Percentiles rank a stretch among this genome's conserved stretches.
Evolutionary conservation across 176 grass and related monocot genomes (phyloP).

Genomic region (Guadua angustifolia): DNA sequence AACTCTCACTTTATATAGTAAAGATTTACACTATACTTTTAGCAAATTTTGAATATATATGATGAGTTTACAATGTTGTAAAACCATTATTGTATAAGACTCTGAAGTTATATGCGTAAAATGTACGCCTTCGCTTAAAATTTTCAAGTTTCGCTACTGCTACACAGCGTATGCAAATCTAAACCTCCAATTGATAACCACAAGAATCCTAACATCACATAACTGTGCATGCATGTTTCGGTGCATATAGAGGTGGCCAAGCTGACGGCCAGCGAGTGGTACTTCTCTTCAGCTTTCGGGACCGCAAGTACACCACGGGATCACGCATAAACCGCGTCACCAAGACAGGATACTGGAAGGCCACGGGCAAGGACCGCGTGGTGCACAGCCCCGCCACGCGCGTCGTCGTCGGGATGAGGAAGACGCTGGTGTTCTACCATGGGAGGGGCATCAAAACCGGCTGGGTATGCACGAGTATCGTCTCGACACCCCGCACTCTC

Average conservation of each 20-base stretch:
- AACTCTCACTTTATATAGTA: too few species aligned
- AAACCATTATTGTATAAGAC: too few species aligned
- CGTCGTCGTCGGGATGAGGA: constrained; percentile 67
- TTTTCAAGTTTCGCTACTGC: too few species aligned
- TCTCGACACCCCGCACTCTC: constrained; percentile 55
- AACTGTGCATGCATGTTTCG: neutral
- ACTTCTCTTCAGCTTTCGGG: constrained; percentile 90
- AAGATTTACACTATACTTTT: too few species aligned
- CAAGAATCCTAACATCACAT: neutral
- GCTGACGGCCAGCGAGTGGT: constrained; percentile 69
- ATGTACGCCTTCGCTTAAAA: too few species aligned
- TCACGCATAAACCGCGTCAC: constrained; percentile 72
- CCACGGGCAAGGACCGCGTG: constrained; percentile 68
- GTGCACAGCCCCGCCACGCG: constrained; percentile 28
- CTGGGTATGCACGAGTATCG: constrained; percentile 90
- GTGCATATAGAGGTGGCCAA: constrained; percentile 60
- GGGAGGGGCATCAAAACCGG: constrained; percentile 65
- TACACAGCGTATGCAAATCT: neutral
- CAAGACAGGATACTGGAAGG: constrained; percentile 74
- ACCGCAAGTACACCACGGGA: constrained; percentile 75
- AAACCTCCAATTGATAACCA: neutral
- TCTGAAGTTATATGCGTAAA: too few species aligned
- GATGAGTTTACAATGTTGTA: too few species aligned
- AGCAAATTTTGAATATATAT: too few species aligned
- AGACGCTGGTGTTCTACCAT: constrained; percentile 81